Conservation (phyloP, 2,329 filamentous ascomycete genomes). For the Colletotrichum melonis region DNA sequence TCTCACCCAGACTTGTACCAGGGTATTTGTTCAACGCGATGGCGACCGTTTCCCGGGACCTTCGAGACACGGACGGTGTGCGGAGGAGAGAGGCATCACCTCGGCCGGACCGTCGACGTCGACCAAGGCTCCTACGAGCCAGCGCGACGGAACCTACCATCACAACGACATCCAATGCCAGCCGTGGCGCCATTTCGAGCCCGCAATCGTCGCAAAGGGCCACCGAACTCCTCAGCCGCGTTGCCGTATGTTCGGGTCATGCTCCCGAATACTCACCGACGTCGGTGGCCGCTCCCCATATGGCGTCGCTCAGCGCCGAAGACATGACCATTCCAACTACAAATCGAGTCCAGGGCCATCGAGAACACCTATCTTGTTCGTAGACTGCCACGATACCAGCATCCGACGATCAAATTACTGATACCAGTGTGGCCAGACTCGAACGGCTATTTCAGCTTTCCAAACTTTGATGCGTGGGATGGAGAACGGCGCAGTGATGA, state of each 20-base stretch:
- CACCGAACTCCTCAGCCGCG: conserved; percentile 64
- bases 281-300: conserved; percentile 47
- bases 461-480: conserved; percentile 77
- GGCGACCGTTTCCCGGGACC: conserved; percentile 27
- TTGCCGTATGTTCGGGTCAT: conserved; percentile 58
- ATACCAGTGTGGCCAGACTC: conserved; percentile 20
- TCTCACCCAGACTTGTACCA: not conserved
- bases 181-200: conserved; percentile 61
- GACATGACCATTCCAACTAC: conserved; percentile 44
- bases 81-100: conserved; percentile 52
- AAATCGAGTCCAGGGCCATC: conserved; percentile 29
- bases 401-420: not conserved
- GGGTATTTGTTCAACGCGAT: not conserved
- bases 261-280: conserved; percentile 29
- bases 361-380: conserved; percentile 28
- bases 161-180: conserved; percentile 63
- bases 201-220: conserved; percentile 62
- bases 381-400: not conserved
- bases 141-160: conserved; percentile 68
- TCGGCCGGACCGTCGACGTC: conserved; percentile 51
- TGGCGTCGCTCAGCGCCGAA: conserved; percentile 49
- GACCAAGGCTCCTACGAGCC: conserved; percentile 66
- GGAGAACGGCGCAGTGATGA: conserved; percentile 55
- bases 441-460: conserved; percentile 76
- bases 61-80: conserved; percentile 20